These are phyloP conservation scores for Silene conica DNA, from an alignment of 148 eudicot genomes.

Conservation along the genomic window DNA sequence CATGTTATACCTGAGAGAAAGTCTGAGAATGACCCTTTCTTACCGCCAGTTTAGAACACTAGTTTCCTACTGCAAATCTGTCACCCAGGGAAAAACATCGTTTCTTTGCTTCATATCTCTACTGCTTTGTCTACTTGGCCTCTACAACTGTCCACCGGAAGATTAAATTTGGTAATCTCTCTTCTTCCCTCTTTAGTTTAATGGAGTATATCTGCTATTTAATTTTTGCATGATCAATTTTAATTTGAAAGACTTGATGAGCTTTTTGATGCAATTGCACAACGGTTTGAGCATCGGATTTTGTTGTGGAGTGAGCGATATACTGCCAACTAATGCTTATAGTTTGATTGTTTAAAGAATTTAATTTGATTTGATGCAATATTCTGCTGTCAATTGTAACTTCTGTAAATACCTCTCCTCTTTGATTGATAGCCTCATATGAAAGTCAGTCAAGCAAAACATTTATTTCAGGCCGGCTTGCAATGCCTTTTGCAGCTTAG, in stretches of 20 bases:
- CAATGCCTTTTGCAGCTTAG: too few relatives aligned
- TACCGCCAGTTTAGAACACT: too few relatives aligned
- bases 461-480: conserved; percentile 5
- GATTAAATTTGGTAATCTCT: background rate
- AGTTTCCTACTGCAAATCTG: background rate
- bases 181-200: background rate
- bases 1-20: too few relatives aligned
- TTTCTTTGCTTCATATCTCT: background rate
- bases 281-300: background rate
- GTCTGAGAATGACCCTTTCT: too few relatives aligned
- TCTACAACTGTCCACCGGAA: background rate
- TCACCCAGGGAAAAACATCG: background rate
- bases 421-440: conserved; percentile 33
- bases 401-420: background rate
- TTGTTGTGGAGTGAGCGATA: background rate
- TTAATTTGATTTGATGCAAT: background rate
- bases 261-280: background rate
- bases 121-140: too few relatives aligned
- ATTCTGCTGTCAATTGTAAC: background rate
- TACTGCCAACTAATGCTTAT: too few relatives aligned
- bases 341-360: background rate
- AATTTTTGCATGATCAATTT: too few relatives aligned
- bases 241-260: background rate
- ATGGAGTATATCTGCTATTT: too few relatives aligned
- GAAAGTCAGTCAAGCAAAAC: conserved; percentile 39